A percentile compares a stretch with the other conserved stretches of the same genome.
These are phyloP conservation scores for Silene noctiflora DNA, from an alignment of 179 eudicot species.

Conservation along the genomic window DNA sequence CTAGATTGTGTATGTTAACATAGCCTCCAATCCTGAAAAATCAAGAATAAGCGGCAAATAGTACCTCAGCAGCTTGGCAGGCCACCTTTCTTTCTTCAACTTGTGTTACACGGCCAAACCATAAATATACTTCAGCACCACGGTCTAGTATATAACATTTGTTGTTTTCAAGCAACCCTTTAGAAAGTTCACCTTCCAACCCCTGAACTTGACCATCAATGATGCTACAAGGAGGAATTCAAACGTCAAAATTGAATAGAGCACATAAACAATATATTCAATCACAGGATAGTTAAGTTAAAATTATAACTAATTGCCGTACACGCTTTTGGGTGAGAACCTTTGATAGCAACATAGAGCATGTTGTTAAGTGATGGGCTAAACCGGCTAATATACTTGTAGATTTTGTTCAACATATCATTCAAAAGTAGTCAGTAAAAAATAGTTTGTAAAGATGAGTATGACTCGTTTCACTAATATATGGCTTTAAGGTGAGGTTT, in stretches of 20 bases:
- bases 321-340: background rate
- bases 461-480: background rate
- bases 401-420: background rate
- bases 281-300: background rate
- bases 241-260: conserved; percentile 19
- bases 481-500: background rate
- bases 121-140: conserved; percentile 85
- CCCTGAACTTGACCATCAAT: conserved; percentile 54
- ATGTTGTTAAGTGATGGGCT: background rate
- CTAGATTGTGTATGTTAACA: background rate
- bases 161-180: conserved; percentile 76
- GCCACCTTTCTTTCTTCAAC: conserved; percentile 91
- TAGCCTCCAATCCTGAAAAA: background rate
- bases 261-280: background rate
- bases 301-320: background rate
- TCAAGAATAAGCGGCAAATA: background rate
- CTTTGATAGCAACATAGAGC: background rate
- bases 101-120: conserved; percentile 98
- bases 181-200: conserved; percentile 77
- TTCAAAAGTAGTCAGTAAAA: background rate
- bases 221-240: conserved; percentile 51
- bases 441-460: background rate
- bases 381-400: background rate
- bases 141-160: conserved; percentile 84
- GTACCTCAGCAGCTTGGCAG: conserved; percentile 81